Conservation (phyloP, 108 stramenopile genomes). For the Pseudonitzschia multistriata region DNA sequence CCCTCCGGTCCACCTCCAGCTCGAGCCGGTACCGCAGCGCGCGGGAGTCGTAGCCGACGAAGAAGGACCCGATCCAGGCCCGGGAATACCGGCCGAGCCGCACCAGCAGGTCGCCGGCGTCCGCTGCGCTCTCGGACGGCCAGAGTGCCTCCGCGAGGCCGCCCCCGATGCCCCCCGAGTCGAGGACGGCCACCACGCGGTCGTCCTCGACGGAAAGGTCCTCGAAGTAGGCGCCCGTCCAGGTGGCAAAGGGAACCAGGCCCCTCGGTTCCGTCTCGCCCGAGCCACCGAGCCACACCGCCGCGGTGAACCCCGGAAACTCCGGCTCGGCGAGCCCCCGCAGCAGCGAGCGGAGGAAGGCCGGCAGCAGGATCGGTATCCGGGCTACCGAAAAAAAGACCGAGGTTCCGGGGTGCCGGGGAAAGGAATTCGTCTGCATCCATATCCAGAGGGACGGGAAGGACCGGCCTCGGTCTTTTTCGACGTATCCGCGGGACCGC, state of each 20-base stretch:
- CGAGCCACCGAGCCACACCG: not conserved
- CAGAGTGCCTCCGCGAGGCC: not conserved
- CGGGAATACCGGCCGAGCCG: not conserved
- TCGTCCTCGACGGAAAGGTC: constrained; percentile 1
- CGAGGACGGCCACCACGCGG: not conserved
- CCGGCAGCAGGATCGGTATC: not conserved
- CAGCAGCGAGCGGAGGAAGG: not conserved
- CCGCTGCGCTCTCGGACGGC: not conserved
- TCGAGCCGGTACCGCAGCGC: not conserved
- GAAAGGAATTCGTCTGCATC: constrained; percentile 14
- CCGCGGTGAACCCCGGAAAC: constrained; percentile 3
- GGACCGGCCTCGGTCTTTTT: constrained; percentile 12
- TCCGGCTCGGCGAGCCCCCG: not conserved
- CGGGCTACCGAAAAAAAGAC: constrained; percentile 5
- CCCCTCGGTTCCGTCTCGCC: not conserved
- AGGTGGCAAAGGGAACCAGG: constrained; percentile 2
- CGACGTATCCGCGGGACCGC: not conserved
- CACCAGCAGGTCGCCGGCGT: not conserved
- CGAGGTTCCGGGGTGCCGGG: not conserved
- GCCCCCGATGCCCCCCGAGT: constrained; percentile 3
- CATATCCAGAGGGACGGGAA: constrained; percentile 10
- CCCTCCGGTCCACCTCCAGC: not conserved
- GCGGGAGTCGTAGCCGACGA: not conserved
- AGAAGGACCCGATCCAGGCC: constrained; percentile 9
- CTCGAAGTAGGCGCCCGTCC: constrained; percentile 1